Percentiles rank a stretch among this genome's conserved stretches.
These are phyloP conservation scores for Claviceps arundinis DNA, from an alignment of 2,329 filamentous ascomycete species.

Conservation along the genomic window DNA sequence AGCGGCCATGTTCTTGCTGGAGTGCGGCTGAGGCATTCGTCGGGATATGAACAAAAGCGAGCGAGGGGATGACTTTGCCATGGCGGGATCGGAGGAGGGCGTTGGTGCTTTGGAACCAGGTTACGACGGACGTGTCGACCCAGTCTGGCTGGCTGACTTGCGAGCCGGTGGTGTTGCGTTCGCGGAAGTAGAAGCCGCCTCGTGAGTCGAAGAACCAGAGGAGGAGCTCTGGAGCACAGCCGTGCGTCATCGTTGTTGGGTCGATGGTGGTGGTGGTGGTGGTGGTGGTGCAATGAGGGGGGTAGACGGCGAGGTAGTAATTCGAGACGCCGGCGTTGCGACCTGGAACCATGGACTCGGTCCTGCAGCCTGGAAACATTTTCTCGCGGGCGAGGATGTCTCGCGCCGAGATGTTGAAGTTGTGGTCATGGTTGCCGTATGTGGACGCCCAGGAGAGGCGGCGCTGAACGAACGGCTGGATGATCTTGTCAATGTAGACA, in stretches of 20 bases:
- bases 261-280: background rate
- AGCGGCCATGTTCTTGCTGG: constrained; percentile 16
- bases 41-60: constrained; percentile 37
- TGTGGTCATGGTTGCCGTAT: constrained; percentile 58
- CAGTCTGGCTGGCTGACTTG: constrained; percentile 26
- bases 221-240: constrained; percentile 30
- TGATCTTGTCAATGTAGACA: constrained; percentile 44
- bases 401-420: constrained; percentile 40
- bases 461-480: constrained; percentile 41
- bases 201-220: constrained; percentile 63
- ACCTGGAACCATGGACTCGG: constrained; percentile 25
- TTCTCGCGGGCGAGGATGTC: constrained; percentile 29
- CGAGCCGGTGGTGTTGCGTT: constrained; percentile 16
- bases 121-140: constrained; percentile 30
- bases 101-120: constrained; percentile 29
- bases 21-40: constrained; percentile 27
- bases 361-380: constrained; percentile 24
- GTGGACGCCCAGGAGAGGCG: constrained; percentile 50
- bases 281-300: constrained; percentile 16
- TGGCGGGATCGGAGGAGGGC: constrained; percentile 16
- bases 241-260: background rate
- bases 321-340: constrained; percentile 29
- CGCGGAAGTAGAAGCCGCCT: constrained; percentile 40
- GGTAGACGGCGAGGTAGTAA: constrained; percentile 33
- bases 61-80: constrained; percentile 26